These are phyloP conservation scores for Ceratobasidium sp. DNA, from an alignment of 1,284 basidiomycete species.

Conservation along the genomic window DNA sequence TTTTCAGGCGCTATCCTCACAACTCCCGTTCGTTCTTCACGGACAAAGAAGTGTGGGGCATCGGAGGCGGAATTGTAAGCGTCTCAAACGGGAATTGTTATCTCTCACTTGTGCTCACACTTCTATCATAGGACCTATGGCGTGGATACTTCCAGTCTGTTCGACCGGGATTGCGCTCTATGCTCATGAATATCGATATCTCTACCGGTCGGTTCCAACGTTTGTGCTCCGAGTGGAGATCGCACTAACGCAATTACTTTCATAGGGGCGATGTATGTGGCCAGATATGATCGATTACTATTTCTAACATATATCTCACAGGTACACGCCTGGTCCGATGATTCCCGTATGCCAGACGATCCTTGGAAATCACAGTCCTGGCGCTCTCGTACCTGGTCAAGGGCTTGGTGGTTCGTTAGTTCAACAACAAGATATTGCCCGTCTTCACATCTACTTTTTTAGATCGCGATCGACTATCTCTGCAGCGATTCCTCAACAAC, in stretches of 20 bases:
- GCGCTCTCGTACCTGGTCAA: slow-evolving; percentile 68
- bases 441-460: neutral
- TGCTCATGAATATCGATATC: slow-evolving; percentile 83
- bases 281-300: no score
- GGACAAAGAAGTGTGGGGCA: slow-evolving; percentile 67
- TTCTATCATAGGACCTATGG: slow-evolving; percentile 43
- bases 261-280: slow-evolving; percentile 16
- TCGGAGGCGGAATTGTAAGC: slow-evolving; percentile 71
- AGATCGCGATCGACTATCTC: slow-evolving; percentile 47
- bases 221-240: slow-evolving; percentile 55
- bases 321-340: slow-evolving; percentile 65
- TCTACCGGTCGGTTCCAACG: slow-evolving; percentile 69
- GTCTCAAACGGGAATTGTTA: no score
- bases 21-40: slow-evolving; percentile 84
- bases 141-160: slow-evolving; percentile 62
- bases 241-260: neutral
- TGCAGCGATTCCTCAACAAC: slow-evolving; percentile 73
- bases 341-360: slow-evolving; percentile 71
- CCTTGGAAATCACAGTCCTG: slow-evolving; percentile 63
- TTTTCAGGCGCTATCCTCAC: slow-evolving; percentile 69
- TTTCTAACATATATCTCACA: neutral
- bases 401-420: neutral
- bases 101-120: neutral
- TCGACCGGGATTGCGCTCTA: slow-evolving; percentile 72
- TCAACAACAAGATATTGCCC: slow-evolving; percentile 1